Conservation (phyloP, 257 asterid species). For the Nicotiana paniculata region DNA sequence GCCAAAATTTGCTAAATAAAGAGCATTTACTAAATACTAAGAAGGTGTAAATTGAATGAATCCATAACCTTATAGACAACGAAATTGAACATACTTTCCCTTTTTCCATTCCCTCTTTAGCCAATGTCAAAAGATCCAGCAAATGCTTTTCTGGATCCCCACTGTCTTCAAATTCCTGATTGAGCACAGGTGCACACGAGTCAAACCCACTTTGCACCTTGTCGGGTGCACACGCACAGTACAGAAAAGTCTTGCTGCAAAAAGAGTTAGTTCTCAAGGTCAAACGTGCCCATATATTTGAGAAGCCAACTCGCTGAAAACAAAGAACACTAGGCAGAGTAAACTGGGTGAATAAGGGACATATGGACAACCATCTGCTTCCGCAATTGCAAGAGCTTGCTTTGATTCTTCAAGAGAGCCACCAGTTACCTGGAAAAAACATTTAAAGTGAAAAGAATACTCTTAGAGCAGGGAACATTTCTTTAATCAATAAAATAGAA, state of each 20-base stretch:
- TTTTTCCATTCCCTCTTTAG: slow-evolving; percentile 80
- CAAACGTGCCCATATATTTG: slow-evolving; percentile 3
- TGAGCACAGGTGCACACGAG: slow-evolving; percentile 9
- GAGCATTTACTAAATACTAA: background rate
- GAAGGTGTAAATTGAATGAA: background rate
- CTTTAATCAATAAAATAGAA: too few relatives aligned
- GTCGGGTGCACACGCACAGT: slow-evolving; percentile 99
- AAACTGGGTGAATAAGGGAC: slow-evolving; percentile 1
- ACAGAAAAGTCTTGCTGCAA: slow-evolving; percentile 86
- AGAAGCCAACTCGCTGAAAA: background rate
- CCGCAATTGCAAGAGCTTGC: slow-evolving; percentile 94
- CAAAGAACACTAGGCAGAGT: slow-evolving; percentile 1
- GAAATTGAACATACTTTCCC: slow-evolving; percentile 69
- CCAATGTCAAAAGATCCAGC: slow-evolving; percentile 68
- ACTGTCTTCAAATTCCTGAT: slow-evolving; percentile 87
- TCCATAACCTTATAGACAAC: background rate
- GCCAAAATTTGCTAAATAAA: background rate
- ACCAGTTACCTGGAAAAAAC: slow-evolving; percentile 67
- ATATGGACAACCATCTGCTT: slow-evolving; percentile 69
- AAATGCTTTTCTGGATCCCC: slow-evolving; percentile 86
- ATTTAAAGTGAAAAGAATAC: too few relatives aligned
- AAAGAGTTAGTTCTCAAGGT: background rate
- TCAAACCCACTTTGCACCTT: slow-evolving; percentile 73
- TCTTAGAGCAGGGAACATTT: too few relatives aligned
- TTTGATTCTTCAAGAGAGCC: slow-evolving; percentile 91